A percentile compares a stretch with the other conserved stretches of the same genome.
These are phyloP conservation scores for Xenosphaeropsis pyriputrescens DNA, from an alignment of 2,329 filamentous ascomycete genomes.

Conservation along the genomic window DNA sequence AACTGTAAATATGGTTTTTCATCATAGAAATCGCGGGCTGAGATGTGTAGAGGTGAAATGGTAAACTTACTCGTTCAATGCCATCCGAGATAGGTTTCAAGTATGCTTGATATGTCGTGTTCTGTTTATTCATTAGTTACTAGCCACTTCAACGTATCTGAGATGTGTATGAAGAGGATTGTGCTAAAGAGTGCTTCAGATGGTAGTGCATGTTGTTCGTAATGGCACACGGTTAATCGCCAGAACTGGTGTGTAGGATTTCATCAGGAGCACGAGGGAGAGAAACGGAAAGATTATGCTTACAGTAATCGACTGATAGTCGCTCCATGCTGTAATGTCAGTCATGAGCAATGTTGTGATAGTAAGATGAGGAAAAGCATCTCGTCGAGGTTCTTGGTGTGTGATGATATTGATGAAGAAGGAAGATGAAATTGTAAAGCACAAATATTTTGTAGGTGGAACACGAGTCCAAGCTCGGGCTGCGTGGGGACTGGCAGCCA, in stretches of 20 bases:
- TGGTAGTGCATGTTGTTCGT: conserved; percentile 58
- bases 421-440: background rate
- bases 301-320: background rate
- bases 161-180: background rate
- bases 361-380: no score
- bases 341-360: no score
- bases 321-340: background rate
- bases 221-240: conserved; percentile 20
- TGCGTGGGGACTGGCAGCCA: no score
- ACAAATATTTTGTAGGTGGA: background rate
- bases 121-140: conserved; percentile 1
- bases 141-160: conserved; percentile 7
- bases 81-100: no score
- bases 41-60: no score
- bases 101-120: no score
- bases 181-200: conserved; percentile 35
- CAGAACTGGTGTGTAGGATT: conserved; percentile 14
- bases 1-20: conserved; percentile 53
- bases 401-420: background rate
- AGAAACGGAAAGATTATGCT: background rate
- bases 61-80: no score
- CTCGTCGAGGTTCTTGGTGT: background rate
- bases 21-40: conserved; percentile 30
- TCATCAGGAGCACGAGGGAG: conserved; percentile 16
- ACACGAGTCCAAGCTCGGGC: no score